A percentile compares a stretch with the other conserved stretches of the same genome.
These are phyloP conservation scores for Cytospora mali DNA, from an alignment of 2,329 filamentous ascomycete species.

Conservation along the genomic window DNA sequence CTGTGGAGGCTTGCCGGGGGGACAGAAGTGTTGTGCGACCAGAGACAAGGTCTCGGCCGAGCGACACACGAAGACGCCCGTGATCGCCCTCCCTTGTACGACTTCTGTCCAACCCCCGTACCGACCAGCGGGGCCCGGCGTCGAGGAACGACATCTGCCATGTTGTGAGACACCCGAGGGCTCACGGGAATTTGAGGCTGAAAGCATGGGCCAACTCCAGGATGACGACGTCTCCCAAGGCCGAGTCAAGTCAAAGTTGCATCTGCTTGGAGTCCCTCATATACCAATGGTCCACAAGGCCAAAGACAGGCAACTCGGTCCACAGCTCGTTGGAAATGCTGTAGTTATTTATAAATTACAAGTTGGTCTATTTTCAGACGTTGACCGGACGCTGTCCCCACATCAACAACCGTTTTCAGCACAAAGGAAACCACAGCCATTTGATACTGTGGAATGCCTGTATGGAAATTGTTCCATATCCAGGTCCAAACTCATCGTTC, in stretches of 20 bases:
- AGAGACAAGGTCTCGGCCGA: constrained; percentile 2
- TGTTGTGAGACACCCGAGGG: constrained; percentile 20
- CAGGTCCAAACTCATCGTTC: constrained; percentile 1
- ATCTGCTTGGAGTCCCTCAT: too few relatives aligned
- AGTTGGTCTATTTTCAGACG: constrained; percentile 11
- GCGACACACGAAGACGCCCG: background rate
- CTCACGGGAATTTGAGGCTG: constrained; percentile 21
- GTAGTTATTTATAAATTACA: background rate
- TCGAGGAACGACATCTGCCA: constrained; percentile 12
- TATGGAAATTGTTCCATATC: background rate
- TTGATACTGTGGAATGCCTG: constrained; percentile 4
- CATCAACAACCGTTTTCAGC: constrained; percentile 11
- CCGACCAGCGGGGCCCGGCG: constrained; percentile 1
- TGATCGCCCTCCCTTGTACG: background rate
- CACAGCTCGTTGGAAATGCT: background rate
- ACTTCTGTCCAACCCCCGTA: background rate
- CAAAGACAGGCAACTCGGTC: background rate
- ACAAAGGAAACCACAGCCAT: constrained; percentile 2
- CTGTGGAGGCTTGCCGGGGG: background rate
- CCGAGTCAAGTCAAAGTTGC: too few relatives aligned
- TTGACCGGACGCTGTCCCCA: constrained; percentile 14
- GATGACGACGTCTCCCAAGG: too few relatives aligned
- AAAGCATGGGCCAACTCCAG: constrained; percentile 18
- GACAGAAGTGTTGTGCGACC: background rate
- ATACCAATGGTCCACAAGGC: too few relatives aligned